These are phyloP conservation scores for Candida mattraensis DNA, from an alignment of 805 yeast genomes.

Conservation along the genomic window DNA sequence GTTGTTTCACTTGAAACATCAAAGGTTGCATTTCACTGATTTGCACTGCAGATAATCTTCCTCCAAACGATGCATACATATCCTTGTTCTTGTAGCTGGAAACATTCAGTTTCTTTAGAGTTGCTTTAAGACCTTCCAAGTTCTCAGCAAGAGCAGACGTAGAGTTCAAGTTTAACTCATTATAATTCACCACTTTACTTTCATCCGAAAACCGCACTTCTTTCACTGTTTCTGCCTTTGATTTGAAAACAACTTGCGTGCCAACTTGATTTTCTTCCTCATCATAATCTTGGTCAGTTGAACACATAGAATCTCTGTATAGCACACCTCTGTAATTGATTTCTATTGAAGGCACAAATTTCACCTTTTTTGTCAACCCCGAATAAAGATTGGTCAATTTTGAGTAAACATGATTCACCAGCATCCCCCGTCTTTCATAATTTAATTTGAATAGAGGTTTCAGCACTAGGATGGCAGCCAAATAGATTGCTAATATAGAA, in stretches of 20 bases:
- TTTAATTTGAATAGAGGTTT: constrained; percentile 42
- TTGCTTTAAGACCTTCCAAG: constrained; percentile 30
- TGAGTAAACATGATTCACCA: constrained; percentile 30
- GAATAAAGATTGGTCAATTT: constrained; percentile 30
- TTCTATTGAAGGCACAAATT: constrained; percentile 41
- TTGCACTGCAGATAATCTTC: constrained; percentile 13
- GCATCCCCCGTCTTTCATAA: constrained; percentile 39
- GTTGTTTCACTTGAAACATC: constrained; percentile 34
- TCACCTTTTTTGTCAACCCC: constrained; percentile 27
- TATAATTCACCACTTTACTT: constrained; percentile 10
- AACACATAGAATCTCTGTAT: constrained; percentile 36
- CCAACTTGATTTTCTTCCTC: too few species aligned
- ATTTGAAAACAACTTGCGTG: constrained; percentile 13
- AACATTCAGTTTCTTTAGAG: constrained; percentile 28
- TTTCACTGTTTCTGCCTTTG: constrained; percentile 10
- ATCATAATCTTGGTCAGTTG: constrained; percentile 22
- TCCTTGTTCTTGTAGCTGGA: constrained; percentile 25
- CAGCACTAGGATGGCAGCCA: constrained; percentile 34
- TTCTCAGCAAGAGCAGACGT: constrained; percentile 24
- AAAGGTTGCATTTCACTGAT: constrained; percentile 38
- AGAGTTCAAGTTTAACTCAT: constrained; percentile 11
- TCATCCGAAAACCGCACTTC: constrained; percentile 30
- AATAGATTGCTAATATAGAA: constrained; percentile 30
- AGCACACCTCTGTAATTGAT: constrained; percentile 40
- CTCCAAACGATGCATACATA: constrained; percentile 13